Percentiles rank a stretch among this genome's conserved stretches.
These are phyloP conservation scores for Setomelanomma holmii DNA, from an alignment of 2,329 filamentous ascomycete genomes.

Conservation along the genomic window DNA sequence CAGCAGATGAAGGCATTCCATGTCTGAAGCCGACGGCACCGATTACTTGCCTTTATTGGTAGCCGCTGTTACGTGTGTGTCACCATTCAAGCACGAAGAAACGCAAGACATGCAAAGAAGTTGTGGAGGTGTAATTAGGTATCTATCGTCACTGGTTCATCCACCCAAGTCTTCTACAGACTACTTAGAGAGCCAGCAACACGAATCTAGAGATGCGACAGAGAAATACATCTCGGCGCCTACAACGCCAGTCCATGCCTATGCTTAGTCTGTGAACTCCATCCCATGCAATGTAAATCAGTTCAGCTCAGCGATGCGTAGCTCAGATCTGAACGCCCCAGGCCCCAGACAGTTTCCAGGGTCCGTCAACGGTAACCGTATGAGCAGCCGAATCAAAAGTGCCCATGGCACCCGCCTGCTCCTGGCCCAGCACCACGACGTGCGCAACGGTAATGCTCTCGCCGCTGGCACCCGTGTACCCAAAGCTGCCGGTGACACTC, in stretches of 20 bases:
- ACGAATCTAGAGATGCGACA: too few species aligned
- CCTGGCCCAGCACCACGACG: constrained; percentile 40
- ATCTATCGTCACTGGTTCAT: too few species aligned
- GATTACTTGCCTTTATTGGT: too few species aligned
- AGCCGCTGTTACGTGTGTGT: too few species aligned
- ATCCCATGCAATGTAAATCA: not conserved
- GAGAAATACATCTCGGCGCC: not conserved
- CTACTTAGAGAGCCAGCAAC: not conserved
- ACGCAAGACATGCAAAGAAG: too few species aligned
- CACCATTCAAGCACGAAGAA: too few species aligned
- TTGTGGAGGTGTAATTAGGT: too few species aligned
- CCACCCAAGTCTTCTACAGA: not conserved
- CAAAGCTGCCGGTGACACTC: constrained; percentile 61
- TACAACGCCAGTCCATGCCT: not conserved
- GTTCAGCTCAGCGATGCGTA: too few species aligned
- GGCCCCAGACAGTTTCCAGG: constrained; percentile 34
- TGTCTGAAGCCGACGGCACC: too few species aligned
- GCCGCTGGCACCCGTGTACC: constrained; percentile 46
- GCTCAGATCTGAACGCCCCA: constrained; percentile 31
- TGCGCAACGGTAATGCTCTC: constrained; percentile 36
- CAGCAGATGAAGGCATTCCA: not conserved
- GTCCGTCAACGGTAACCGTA: constrained; percentile 30
- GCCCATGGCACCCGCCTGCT: constrained; percentile 17
- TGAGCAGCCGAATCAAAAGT: constrained; percentile 19
- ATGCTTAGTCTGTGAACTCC: constrained; percentile 2